Conservation (phyloP, 768 basidiomycete species). For the Termitomyces sp. region DNA sequence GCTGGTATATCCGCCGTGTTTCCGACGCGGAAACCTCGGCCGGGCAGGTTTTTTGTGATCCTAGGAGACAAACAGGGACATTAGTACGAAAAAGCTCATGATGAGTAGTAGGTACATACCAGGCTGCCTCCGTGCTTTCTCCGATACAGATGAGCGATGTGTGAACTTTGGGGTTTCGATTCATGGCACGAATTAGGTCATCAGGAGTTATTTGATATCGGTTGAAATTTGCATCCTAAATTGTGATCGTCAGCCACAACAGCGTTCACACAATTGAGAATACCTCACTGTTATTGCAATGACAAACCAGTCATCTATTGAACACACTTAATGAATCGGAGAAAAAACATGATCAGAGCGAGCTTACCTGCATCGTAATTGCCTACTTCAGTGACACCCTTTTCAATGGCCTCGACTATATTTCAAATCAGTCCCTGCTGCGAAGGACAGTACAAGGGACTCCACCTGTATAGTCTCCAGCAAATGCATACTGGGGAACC, state of each 20-base stretch:
- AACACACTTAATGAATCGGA: neutral
- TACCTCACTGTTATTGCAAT: conserved; percentile 51
- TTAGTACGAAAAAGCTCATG: neutral
- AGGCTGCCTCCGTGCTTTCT: conserved; percentile 58
- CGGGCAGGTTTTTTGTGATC: conserved; percentile 57
- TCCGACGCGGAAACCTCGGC: conserved; percentile 50
- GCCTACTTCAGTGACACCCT: conserved; percentile 53
- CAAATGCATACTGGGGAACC: conserved; percentile 63
- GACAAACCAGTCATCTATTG: conserved; percentile 62
- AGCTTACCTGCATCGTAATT: conserved; percentile 54
- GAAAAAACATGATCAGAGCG: neutral
- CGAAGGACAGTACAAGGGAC: neutral
- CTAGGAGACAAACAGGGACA: conserved; percentile 21
- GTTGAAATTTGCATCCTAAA: conserved; percentile 58
- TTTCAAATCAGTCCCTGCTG: conserved; percentile 2
- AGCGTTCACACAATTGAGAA: neutral
- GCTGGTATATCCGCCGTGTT: conserved; percentile 62
- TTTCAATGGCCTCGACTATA: conserved; percentile 58
- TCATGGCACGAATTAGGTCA: conserved; percentile 52
- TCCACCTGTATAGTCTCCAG: conserved; percentile 60
- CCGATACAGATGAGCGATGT: conserved; percentile 66
- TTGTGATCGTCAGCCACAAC: neutral
- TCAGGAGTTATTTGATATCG: conserved; percentile 57
- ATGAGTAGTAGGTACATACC: conserved; percentile 30
- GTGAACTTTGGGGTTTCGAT: conserved; percentile 55